Base-by-base conservation (phyloP, 2,329 filamentous ascomycete genomes). In the Penicillium polonicum region DNA sequence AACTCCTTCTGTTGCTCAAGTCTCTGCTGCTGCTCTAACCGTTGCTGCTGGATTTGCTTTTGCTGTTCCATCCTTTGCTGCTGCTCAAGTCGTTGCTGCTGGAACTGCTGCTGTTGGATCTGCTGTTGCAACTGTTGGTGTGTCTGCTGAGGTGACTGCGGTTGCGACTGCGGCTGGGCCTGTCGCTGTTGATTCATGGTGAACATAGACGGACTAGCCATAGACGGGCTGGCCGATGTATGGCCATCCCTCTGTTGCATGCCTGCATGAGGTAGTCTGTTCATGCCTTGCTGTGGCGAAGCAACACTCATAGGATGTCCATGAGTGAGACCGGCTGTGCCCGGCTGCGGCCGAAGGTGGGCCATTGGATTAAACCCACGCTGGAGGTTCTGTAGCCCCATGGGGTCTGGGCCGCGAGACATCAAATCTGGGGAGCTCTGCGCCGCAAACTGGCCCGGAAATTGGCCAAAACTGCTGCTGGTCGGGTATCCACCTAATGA, bases 251-350 rank as follows among this genome's bases (percentile, higher is more conserved):
- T 53, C 27, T 66, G 64, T 10, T 68, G 66, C 21, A 67, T 48
- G 35, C 53, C 50, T 13, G 63, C 52, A 5, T 66, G 65, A 27
- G 70, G 69, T 10, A 72, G 54, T 36, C 69, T 59, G 23, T 73
- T 71, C 49, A 71, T 52, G 1, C 65, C 62, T 49, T 71, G 69
- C 60, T 73, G 71, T 6, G 71, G 71, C 7, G 71, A 74, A 17
- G 70, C 63, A 12, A 72, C 62, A 33, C 58, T 64, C 61, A 70
- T 67, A 7, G 63, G 62, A 41, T 73, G 70, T 7, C 65, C 60
- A 60, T 72, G 68, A 2, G 69, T 59, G 55, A 73, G 59, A 17
- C 65, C 67, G 1, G 64, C 59, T 33, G 71, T 69, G 39, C 64
- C 62, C 5, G 68, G 57, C 33, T 68, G 66, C 5, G 62, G 55